Evolutionary conservation across 129 eudicot species (phyloP), one percentile per base, ranked within the genome.

Genomic region (Flaveria trinervia): DNA sequence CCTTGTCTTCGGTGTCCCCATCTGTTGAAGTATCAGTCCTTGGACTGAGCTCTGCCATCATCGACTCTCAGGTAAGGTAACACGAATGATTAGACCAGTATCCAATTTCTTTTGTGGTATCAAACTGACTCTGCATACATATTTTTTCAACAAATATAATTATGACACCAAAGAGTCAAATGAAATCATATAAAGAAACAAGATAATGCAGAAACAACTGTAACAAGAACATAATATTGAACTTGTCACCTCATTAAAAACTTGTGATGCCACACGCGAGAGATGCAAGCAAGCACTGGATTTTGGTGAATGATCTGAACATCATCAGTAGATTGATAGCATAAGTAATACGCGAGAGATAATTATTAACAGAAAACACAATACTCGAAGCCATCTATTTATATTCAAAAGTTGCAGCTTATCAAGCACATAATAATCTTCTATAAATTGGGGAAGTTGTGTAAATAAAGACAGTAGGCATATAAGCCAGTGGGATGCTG

Each of bases 11-110:
- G 14, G 96, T 90, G 54, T 88, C 92, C 22, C 88, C 96, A 70
- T 90, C 96, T 15, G 91, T 88, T 8, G 96, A 86, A 61, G 80
- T 69, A 85, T 85, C 88, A 59, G 91, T 84, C 84, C 84, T 86
- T 41, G 89, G 87, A 80, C 97, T 88, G 85, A 82, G 85, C 36
- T 84, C 91, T 33, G 91, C 91, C 94, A 89, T 89, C 44, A 71
- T 83, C 52, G 59, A 77, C 68, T 70, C 84, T 77, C 81, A 77
- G 70, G 10, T 73, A 77, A 70, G 70, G 10, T 73, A 77, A 70
- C 66, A 69, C 77, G 25, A 77, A 36, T 43, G 4, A 12, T 59
- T 78, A 60, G 28, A 22, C 48, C 10, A 66, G 30, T 18, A 65
- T 16, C 30, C 14, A 73, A 55, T 75, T 80, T 65, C 61, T 66